Conservation (phyloP, 345 rosid genomes). For the Salix dunnii region DNA sequence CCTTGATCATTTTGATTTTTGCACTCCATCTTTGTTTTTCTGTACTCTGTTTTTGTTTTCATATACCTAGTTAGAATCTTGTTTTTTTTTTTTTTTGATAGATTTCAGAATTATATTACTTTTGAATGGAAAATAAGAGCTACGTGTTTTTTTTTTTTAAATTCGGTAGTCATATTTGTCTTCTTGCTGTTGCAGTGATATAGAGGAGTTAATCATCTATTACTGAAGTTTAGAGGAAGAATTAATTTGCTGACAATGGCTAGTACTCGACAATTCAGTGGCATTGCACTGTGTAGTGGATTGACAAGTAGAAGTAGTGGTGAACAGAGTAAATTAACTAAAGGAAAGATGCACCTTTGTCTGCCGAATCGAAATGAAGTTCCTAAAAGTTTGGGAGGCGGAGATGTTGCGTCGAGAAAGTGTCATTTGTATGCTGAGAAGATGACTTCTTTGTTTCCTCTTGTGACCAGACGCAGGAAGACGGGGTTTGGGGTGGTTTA, state of each 20-base stretch:
- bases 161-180: background rate
- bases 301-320: conserved; percentile 30
- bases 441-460: conserved; percentile 26
- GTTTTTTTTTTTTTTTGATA: no score
- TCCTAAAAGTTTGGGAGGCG: conserved; percentile 20
- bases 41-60: background rate
- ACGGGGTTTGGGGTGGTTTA: conserved; percentile 18
- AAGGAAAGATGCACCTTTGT: conserved; percentile 18
- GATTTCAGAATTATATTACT: background rate
- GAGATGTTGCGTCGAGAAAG: conserved; percentile 15
- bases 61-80: background rate
- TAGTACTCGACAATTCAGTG: conserved; percentile 40
- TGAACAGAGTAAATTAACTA: conserved; percentile 18
- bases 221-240: conserved; percentile 1
- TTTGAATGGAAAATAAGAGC: background rate
- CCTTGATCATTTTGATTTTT: background rate
- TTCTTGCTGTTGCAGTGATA: background rate
- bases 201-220: background rate
- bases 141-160: background rate
- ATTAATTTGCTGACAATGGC: conserved; percentile 15
- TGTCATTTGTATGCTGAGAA: conserved; percentile 19
- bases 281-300: conserved; percentile 31
- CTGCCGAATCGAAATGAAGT: conserved; percentile 10
- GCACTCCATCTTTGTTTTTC: background rate
- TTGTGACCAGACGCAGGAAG: conserved; percentile 34